Conservation (phyloP, 441 rosid species). For the Jatropha podagrica region DNA sequence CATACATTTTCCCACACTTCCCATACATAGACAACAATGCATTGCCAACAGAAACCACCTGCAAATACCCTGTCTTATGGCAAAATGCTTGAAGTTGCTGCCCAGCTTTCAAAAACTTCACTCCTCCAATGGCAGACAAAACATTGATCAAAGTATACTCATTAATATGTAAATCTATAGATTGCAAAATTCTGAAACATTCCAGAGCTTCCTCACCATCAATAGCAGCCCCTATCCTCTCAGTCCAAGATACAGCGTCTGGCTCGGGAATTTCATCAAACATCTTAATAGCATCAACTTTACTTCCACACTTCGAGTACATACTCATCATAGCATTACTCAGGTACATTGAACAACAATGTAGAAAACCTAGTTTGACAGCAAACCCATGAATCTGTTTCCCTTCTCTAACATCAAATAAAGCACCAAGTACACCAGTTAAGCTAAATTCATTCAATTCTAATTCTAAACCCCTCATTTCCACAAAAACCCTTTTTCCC, state of each 20-base stretch:
- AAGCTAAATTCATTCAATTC: conserved; percentile 42
- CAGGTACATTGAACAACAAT: conserved; percentile 32
- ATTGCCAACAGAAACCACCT: conserved; percentile 36
- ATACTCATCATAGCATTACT: conserved; percentile 39
- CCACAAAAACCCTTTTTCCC: conserved; percentile 30
- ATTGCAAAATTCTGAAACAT: conserved; percentile 27
- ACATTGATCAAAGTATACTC: conserved; percentile 36
- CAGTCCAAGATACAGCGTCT: conserved; percentile 42
- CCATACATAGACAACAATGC: conserved; percentile 36
- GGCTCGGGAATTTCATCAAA: conserved; percentile 46
- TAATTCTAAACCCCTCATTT: conserved; percentile 31
- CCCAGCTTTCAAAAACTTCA: conserved; percentile 27
- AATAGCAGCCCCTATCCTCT: conserved; percentile 41
- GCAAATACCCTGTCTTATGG: conserved; percentile 30
- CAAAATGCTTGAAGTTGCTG: conserved; percentile 43
- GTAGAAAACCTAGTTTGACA: conserved; percentile 35
- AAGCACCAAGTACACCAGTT: conserved; percentile 35
- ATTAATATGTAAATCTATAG: conserved; percentile 25
- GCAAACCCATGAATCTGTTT: conserved; percentile 40
- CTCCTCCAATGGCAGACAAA: conserved; percentile 28
- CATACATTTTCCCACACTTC: conserved; percentile 28
- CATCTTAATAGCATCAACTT: conserved; percentile 29
- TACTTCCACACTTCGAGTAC: conserved; percentile 33
- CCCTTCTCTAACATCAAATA: conserved; percentile 37
- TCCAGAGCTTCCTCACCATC: conserved; percentile 31